Percentiles rank a stretch among this genome's conserved stretches.
phyloP scores from a whole-genome alignment of 2,329 filamentous ascomycete species.

The Microcyclospora pomicola region DNA sequence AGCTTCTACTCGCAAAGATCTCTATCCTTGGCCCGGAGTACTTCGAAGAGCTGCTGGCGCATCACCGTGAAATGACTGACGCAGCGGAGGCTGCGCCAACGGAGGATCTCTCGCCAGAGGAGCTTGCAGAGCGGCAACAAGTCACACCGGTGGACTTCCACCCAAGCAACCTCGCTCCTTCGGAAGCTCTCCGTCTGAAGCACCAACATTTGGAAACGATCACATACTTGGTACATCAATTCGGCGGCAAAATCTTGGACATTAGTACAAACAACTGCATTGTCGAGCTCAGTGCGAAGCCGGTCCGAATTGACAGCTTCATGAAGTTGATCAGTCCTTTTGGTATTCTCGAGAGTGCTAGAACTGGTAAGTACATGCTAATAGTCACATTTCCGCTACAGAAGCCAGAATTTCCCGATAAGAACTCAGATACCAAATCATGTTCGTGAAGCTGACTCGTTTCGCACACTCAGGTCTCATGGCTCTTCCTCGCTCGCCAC shows the following conservation, averaged over 20 bases:
- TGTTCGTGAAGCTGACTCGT: constrained; percentile 6
- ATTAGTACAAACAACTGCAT: constrained; percentile 98
- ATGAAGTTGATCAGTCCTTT: constrained; percentile 91
- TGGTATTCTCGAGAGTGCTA: constrained; percentile 88
- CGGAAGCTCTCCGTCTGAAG: constrained; percentile 87
- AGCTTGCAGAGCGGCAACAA: constrained; percentile 19
- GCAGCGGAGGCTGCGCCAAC: constrained; percentile 7
- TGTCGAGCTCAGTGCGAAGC: constrained; percentile 91
- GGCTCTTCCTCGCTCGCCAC: constrained; percentile 85
- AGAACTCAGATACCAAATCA: not conserved
- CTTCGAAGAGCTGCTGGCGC: constrained; percentile 89
- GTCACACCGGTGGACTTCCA: constrained; percentile 49
- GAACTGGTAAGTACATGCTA: constrained; percentile 47
- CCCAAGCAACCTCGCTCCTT: constrained; percentile 70
- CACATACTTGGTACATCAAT: constrained; percentile 93
- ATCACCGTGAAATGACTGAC: constrained; percentile 80
- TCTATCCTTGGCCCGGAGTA: constrained; percentile 95
- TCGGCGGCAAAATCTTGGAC: constrained; percentile 92
- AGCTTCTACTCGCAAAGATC: constrained; percentile 88
- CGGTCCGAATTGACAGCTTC: constrained; percentile 86
- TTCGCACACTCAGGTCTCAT: constrained; percentile 54
- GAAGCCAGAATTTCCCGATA: not conserved
- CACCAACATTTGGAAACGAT: constrained; percentile 95
- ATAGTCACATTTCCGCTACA: not conserved
- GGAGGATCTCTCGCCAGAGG: constrained; percentile 13